Evolutionary conservation across 306 rosid genomes (phyloP), one percentile per base, ranked within the genome.

Genomic region (Styphnolobium japonicum): DNA sequence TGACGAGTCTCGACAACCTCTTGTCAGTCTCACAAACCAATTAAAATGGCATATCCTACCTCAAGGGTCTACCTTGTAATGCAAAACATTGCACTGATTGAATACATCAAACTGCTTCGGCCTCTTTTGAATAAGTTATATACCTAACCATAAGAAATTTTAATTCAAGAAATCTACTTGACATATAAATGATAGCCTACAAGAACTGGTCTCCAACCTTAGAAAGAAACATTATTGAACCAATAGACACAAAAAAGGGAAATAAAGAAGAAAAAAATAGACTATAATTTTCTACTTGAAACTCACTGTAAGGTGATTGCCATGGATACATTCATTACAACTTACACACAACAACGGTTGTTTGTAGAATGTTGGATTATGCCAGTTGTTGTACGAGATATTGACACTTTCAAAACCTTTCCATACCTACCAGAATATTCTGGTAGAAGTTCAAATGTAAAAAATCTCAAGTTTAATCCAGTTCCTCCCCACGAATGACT

Each of bases 291-390:
- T 51, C 39, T 40, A 40, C 56, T 56, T 73, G 57, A 74, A 48
- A 76, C 46, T 29, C 45, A 65, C 22, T 1, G n/a, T 68, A 65
- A 18, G 70, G 53, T 15, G 33, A 46, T 75, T 68, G 70, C 64
- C 42, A 66, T 60, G 52, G 48, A 60, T 71, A 67, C 68, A 73
- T 43, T 61, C 6, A 36, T 43, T 37, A 79, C 68, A 53, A 86
- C 90, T 84, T 82, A 87, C 90, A 87, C 88, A 75, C 90, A 87
- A 67, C 86, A 87, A 76, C 81, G 79, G 78, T 84, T 87, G 83
- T 82, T 87, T 11, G 83, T 82, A 66, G 90, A 75, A 79, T 84
- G 90, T 79, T 87, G 90, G 76, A 87, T 83, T 57, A 45, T 36
- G 73, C 90, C 90, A 27, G 82, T 75, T 65, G 86, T 56, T 58